Evolutionary conservation across 257 asterid genomes (phyloP).

Genomic region (Ocimum tenuiflorum): DNA sequence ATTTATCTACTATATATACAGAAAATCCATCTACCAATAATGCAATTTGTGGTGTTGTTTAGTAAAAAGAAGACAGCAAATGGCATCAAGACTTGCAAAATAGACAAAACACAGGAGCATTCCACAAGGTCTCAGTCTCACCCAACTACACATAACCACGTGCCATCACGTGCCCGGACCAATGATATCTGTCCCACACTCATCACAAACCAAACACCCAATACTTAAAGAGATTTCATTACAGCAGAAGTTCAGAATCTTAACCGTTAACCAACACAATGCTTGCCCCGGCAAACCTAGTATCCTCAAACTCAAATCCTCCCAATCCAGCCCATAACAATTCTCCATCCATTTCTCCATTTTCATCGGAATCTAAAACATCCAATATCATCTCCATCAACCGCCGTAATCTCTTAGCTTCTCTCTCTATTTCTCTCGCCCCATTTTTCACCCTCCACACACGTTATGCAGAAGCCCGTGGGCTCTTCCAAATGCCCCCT

Average conservation of each 20-base stretch:
- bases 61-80: too few relatives aligned
- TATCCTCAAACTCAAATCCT: conserved; percentile 25
- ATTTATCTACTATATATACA: too few relatives aligned
- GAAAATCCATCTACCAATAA: too few relatives aligned
- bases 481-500: conserved; percentile 95
- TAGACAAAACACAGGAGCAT: too few relatives aligned
- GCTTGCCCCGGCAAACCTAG: conserved; percentile 24
- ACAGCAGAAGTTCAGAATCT: neutral
- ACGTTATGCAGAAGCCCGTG: conserved; percentile 56
- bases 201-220: neutral
- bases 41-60: too few relatives aligned
- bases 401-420: conserved; percentile 56
- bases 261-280: conserved; percentile 22
- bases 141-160: conserved; percentile 5
- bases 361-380: conserved; percentile 15
- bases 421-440: conserved; percentile 39
- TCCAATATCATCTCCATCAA: conserved; percentile 18
- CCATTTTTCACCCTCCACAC: conserved; percentile 35
- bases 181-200: conserved; percentile 15
- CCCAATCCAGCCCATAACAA: conserved; percentile 13
- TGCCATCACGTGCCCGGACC: conserved; percentile 18
- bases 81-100: too few relatives aligned
- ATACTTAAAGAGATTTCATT: neutral
- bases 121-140: too few relatives aligned
- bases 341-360: conserved; percentile 19